phyloP scores from a whole-genome alignment of 495 filamentous ascomycete species.

The Parathielavia hyrcaniae region DNA sequence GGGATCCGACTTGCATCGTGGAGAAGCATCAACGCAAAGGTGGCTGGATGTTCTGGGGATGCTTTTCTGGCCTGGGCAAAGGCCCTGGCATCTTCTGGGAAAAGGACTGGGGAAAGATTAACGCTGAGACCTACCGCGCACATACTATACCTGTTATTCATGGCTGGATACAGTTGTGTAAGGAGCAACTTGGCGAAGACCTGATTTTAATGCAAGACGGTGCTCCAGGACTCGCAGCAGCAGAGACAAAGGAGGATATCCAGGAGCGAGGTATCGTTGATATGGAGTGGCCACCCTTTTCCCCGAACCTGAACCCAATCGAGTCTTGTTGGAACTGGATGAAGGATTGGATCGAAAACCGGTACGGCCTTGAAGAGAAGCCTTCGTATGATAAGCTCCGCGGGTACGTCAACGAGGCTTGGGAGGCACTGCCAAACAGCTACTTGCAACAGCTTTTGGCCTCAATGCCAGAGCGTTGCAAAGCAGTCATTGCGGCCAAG shows the following conservation, averaged over 20 bases:
- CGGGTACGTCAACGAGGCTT: conserved; percentile 23
- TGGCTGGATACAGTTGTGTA: conserved; percentile 15
- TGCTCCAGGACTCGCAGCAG: conserved; percentile 19
- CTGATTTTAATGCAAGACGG: conserved; percentile 25
- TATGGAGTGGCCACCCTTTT: conserved; percentile 26
- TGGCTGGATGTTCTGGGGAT: conserved; percentile 8
- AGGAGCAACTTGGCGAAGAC: background rate
- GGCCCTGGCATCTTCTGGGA: conserved; percentile 32
- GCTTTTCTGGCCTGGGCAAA: conserved; percentile 23
- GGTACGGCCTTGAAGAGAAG: conserved; percentile 16
- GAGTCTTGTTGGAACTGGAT: conserved; percentile 29
- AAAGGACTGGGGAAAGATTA: conserved; percentile 32
- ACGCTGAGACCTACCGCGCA: conserved; percentile 16
- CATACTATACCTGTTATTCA: conserved; percentile 26
- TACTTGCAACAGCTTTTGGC: conserved; percentile 24
- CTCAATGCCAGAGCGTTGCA: conserved; percentile 23
- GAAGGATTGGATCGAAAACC: conserved; percentile 24
- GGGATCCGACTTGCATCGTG: no score
- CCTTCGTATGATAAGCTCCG: conserved; percentile 18
- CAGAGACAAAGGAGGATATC: conserved; percentile 9
- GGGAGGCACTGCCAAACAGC: conserved; percentile 18
- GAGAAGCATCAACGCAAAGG: no score
- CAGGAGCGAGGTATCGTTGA: conserved; percentile 14
- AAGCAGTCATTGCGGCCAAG: conserved; percentile 30
- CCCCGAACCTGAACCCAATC: conserved; percentile 28